phyloP scores from a whole-genome alignment of 1,139 yeast genomes.

The Hemisphaericaspora lyxosophila region DNA sequence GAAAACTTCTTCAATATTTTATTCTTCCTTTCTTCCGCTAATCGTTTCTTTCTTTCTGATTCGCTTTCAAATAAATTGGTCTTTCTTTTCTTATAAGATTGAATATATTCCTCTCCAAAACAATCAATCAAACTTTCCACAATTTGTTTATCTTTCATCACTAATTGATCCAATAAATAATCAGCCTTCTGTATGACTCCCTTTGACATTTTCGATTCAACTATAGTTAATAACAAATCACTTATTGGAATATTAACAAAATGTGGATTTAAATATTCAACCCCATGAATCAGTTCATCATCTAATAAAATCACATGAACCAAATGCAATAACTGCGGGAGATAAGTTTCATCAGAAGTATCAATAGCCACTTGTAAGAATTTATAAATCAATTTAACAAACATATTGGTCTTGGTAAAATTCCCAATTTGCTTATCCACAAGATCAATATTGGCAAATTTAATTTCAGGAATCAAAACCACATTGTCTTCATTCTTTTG shows the following conservation, averaged over 20 bases:
- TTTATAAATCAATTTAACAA: slow-evolving; percentile 59
- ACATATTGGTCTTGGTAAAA: slow-evolving; percentile 51
- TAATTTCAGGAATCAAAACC: slow-evolving; percentile 35
- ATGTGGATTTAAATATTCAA: slow-evolving; percentile 37
- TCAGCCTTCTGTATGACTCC: slow-evolving; percentile 55
- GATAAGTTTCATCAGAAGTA: slow-evolving; percentile 50
- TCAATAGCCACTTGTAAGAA: slow-evolving; percentile 52
- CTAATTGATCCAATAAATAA: slow-evolving; percentile 48
- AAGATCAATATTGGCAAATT: slow-evolving; percentile 37
- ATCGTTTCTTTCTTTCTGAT: slow-evolving; percentile 45
- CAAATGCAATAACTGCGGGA: slow-evolving; percentile 63
- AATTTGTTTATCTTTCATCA: slow-evolving; percentile 48
- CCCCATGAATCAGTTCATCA: slow-evolving; percentile 45
- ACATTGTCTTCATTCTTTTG: slow-evolving; percentile 40
- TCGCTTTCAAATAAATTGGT: slow-evolving; percentile 29
- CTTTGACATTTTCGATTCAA: slow-evolving; percentile 52
- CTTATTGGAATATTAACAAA: slow-evolving; percentile 57
- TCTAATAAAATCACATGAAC: slow-evolving; percentile 64
- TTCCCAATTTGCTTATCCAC: slow-evolving; percentile 43
- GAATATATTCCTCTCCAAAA: slow-evolving; percentile 57
- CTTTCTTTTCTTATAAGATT: slow-evolving; percentile 35
- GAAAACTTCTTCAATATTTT: slow-evolving; percentile 45
- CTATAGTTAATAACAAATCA: slow-evolving; percentile 51
- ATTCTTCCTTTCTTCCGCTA: slow-evolving; percentile 37
- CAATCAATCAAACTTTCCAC: slow-evolving; percentile 52